Evolutionary conservation across 2,329 filamentous ascomycete genomes (phyloP).

Genomic region (Dothideomycetes sp.): DNA sequence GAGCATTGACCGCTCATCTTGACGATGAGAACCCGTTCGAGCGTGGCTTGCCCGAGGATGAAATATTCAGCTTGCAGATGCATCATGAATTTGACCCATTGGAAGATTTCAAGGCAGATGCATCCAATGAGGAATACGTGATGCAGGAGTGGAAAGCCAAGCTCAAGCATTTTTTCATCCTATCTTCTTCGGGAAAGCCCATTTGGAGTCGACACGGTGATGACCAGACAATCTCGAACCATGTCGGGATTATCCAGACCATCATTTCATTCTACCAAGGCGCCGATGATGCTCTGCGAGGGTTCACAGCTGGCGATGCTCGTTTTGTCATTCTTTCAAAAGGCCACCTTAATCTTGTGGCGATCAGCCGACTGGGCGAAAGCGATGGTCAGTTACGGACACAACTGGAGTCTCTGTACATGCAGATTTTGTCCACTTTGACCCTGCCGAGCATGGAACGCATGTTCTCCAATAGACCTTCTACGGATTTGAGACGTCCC

Average conservation of each 20-base stretch:
- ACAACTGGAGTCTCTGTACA: conserved; percentile 89
- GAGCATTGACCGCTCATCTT: conserved; percentile 52
- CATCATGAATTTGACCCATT: conserved; percentile 68
- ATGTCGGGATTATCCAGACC: conserved; percentile 90
- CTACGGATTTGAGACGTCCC: conserved; percentile 83
- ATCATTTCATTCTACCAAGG: conserved; percentile 95
- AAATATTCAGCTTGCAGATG: conserved; percentile 52
- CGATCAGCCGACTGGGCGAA: conserved; percentile 84
- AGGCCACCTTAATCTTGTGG: conserved; percentile 83
- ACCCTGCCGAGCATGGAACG: conserved; percentile 78
- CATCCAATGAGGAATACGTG: conserved; percentile 44
- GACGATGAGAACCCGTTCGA: conserved; percentile 51
- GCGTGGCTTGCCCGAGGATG: conserved; percentile 32
- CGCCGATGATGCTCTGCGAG: conserved; percentile 62
- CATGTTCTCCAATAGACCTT: conserved; percentile 81
- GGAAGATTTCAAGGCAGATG: conserved; percentile 44
- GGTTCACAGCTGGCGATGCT: conserved; percentile 77
- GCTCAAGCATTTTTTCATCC: conserved; percentile 91
- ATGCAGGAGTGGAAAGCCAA: conserved; percentile 78
- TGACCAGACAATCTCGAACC: conserved; percentile 77
- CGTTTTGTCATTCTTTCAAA: conserved; percentile 79
- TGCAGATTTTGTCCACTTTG: conserved; percentile 93
- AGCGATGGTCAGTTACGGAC: conserved; percentile 77
- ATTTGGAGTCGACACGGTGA: conserved; percentile 95
- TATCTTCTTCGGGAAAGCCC: conserved; percentile 92